Conservation (phyloP, 495 filamentous ascomycete genomes). For the Pyrenula massariospora region DNA sequence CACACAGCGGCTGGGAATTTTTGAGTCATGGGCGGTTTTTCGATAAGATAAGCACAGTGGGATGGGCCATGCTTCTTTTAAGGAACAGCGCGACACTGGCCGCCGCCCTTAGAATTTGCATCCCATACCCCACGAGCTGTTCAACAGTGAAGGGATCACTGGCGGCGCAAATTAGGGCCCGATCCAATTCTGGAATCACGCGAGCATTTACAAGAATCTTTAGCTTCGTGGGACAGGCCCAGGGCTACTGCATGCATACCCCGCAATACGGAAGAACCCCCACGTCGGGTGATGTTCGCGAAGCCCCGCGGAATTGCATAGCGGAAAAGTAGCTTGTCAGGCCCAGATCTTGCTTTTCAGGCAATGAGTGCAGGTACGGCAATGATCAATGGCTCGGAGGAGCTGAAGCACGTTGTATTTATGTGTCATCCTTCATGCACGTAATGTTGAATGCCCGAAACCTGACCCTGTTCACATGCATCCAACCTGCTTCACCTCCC, state of each 20-base stretch:
- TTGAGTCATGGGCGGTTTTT: background rate
- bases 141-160: no score
- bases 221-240: background rate
- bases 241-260: background rate
- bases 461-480: background rate
- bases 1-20: background rate
- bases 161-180: no score
- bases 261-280: background rate
- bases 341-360: no score
- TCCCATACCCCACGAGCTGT: no score
- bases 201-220: background rate
- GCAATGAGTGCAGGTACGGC: no score
- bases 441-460: background rate
- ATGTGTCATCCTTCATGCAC: background rate
- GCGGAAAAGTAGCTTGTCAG: no score
- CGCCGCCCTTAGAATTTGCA: no score
- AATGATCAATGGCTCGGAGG: no score
- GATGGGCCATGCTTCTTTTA: background rate
- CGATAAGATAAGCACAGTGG: background rate
- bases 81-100: no score
- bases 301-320: no score
- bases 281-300: no score
- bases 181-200: background rate
- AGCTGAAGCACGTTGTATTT: no score
- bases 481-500: background rate